Evolutionary conservation across 73 alveolate species (phyloP), one percentile per base, ranked within the genome.

Genomic region (Paramecium primaurelia): DNA sequence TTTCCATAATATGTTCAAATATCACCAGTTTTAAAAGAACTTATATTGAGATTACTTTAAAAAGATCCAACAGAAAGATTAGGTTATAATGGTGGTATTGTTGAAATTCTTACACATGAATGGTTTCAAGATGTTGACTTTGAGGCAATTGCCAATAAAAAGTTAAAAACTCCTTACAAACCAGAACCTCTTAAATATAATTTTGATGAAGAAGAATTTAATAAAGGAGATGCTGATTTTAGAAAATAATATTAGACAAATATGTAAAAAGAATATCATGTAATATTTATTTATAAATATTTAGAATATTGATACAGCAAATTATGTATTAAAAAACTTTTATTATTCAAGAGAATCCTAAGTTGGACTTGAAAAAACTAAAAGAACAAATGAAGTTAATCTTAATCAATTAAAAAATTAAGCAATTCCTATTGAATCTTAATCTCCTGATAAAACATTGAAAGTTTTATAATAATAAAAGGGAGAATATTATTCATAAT

Each of bases 61-160:
- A 97, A 97, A 93, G 97, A 97, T 60, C 99, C 99, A 8, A 58
- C 49, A 45, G 90, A 93, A 85, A 96, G 99, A 95, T 59, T 97
- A 77, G 99, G 99, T 14, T 80, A 95, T 8, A 71, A 68, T 42
- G 85, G 83, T 20, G 96, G 96, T 0, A 49, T 92, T 10, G 54
- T 59, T 77, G 95, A 93, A 36, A 92, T 93, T 32, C 77, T 89
- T 12, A 92, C 92, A 10, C 95, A 89, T 77, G 28, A 71, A 32
- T 93, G 93, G 92, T 93, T 93, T 59, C 26, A 80, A 18, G 86
- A 69, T 20, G 86, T 93, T 5, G 92, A 93, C 20, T 92, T 77
- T 20, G 93, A 84, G 3, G 86, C 51, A n/a, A 71, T 93, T 14
- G 88, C 84, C 42, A 92, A 80, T 30, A 47, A 64, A 40, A 20